Conservation (phyloP, 371 early-diverging fungal genomes). For the Synchytrium microbalum region DNA sequence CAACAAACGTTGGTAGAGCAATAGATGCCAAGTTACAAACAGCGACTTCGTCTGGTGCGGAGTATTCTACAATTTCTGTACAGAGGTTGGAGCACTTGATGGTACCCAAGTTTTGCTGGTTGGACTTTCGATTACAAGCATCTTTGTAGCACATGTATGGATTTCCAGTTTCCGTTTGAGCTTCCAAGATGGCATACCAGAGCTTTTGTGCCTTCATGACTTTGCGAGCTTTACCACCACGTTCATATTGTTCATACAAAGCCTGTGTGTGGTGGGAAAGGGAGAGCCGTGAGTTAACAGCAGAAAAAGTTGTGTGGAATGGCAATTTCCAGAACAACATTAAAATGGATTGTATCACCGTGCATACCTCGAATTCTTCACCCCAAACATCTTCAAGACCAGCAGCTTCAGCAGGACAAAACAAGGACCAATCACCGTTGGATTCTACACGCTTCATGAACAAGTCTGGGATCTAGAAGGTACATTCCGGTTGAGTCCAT, state of each 20-base stretch:
- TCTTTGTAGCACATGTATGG: constrained; percentile 99
- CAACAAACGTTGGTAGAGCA: constrained; percentile 92
- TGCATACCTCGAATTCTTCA: constrained; percentile 76
- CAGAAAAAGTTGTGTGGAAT: not conserved
- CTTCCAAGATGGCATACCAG: constrained; percentile 96
- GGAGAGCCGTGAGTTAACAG: not conserved
- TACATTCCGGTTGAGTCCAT: too few relatives aligned
- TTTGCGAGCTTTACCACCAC: constrained; percentile 73
- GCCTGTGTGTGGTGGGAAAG: constrained; percentile 18
- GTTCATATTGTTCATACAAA: constrained; percentile 88
- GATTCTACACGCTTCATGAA: constrained; percentile 98
- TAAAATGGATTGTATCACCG: too few relatives aligned
- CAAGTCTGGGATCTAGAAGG: constrained; percentile 83
- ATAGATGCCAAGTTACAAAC: constrained; percentile 99
- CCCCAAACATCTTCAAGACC: constrained; percentile 93
- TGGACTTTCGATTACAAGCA: constrained; percentile 94
- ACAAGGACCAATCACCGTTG: constrained; percentile 93
- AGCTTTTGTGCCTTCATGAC: constrained; percentile 95
- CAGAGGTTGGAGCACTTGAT: constrained; percentile 77
- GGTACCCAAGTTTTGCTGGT: constrained; percentile 95
- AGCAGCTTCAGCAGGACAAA: constrained; percentile 96
- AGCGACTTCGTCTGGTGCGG: constrained; percentile 93
- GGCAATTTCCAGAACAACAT: not conserved
- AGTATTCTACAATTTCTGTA: constrained; percentile 95
- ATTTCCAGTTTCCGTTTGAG: constrained; percentile 98